These are phyloP conservation scores for Aegilops tauschii DNA, from an alignment of 176 grass and related monocot species.

Conservation along the genomic window DNA sequence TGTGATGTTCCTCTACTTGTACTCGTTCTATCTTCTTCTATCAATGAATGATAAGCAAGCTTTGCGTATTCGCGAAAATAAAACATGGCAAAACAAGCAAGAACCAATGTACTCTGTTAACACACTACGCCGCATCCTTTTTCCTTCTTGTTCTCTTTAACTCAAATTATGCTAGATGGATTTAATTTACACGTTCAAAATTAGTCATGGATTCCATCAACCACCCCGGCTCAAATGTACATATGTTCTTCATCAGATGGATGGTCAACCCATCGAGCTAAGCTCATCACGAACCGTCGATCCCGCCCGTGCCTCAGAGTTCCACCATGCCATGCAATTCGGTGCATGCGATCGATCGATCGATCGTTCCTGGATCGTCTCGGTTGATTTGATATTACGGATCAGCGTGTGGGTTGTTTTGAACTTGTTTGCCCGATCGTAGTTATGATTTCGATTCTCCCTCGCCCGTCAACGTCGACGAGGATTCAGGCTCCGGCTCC, in stretches of 20 bases:
- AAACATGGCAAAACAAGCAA: not conserved
- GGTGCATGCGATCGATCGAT: not conserved
- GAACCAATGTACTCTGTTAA: not conserved
- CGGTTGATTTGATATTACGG: not conserved
- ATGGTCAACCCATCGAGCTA: not conserved
- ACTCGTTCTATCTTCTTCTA: too few relatives aligned
- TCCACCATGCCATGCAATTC: not conserved
- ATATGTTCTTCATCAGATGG: not conserved
- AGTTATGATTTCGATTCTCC: not conserved
- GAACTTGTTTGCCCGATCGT: not conserved
- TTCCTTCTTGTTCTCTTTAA: not conserved
- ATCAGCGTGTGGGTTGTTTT: slow-evolving; percentile 10
- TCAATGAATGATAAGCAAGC: too few relatives aligned
- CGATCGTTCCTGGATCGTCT: not conserved
- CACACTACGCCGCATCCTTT: slow-evolving; percentile 1
- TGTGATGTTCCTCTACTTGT: too few relatives aligned
- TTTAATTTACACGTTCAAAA: slow-evolving; percentile 38
- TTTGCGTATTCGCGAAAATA: too few relatives aligned
- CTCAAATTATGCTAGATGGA: slow-evolving; percentile 29
- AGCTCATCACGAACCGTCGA: not conserved
- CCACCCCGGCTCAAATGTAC: not conserved
- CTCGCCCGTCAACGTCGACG: not conserved
- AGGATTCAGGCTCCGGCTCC: slow-evolving; percentile 21
- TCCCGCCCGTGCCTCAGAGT: not conserved
- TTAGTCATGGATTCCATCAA: not conserved